Percentiles rank a stretch among this genome's conserved stretches.
phyloP scores from a whole-genome alignment of 2,329 filamentous ascomycete species.

The Fonsecaea erecta region DNA sequence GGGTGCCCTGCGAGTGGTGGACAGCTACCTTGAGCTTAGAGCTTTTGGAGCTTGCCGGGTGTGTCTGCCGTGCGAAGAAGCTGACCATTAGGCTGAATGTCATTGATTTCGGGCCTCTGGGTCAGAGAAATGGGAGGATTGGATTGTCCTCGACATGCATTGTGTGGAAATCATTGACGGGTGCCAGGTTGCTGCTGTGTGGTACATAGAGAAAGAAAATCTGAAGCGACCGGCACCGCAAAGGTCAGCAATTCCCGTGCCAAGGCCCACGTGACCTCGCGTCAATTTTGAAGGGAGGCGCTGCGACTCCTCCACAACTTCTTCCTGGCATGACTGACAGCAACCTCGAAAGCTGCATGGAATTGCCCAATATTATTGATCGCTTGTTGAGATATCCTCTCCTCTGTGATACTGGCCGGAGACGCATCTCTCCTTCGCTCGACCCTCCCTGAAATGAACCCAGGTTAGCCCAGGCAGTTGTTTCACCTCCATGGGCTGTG shows the following conservation, averaged over 20 bases:
- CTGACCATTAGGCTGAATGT: neutral
- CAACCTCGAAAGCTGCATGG: neutral
- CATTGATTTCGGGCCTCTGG: neutral
- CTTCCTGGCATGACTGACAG: neutral
- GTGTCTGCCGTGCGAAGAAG: neutral
- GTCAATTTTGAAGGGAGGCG: neutral
- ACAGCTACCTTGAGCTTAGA: neutral
- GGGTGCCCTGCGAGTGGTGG: constrained; percentile 2
- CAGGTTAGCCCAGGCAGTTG: neutral
- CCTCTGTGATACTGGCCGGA: neutral
- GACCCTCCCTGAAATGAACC: neutral
- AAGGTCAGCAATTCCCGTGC: neutral
- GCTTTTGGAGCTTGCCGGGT: constrained; percentile 1
- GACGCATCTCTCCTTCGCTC: neutral
- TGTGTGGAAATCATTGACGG: neutral
- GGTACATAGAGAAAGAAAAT: neutral
- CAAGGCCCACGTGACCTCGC: neutral
- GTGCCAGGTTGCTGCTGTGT: neutral
- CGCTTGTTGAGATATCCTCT: neutral
- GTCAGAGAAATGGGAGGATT: neutral
- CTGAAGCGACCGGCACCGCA: neutral
- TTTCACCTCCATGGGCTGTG: neutral
- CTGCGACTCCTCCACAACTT: neutral
- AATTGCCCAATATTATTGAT: neutral
- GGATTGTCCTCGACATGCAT: neutral